phyloP scores from a whole-genome alignment of 140 eudicot species.

The Oenanthe javanica region DNA sequence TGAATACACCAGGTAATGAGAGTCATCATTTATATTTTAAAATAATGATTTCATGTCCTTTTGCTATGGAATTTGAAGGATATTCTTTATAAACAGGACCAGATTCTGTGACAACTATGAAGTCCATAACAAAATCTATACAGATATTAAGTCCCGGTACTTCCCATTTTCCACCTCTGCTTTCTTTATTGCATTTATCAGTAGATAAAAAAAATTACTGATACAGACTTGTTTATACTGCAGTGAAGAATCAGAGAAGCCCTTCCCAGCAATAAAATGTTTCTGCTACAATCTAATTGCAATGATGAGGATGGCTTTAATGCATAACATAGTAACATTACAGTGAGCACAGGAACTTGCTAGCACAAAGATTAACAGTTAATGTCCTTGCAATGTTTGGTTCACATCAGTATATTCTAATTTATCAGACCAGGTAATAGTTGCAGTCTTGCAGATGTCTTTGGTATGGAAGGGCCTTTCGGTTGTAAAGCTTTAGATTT shows the following conservation, averaged over 20 bases:
- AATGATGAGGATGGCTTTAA: constrained; percentile 6
- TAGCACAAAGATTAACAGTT: not conserved
- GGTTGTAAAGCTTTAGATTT: constrained; percentile 2
- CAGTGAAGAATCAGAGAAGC: constrained; percentile 46
- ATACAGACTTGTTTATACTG: constrained; percentile 14
- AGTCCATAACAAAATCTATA: constrained; percentile 59
- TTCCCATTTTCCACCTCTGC: not conserved
- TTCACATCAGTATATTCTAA: not conserved
- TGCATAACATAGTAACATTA: constrained; percentile 33
- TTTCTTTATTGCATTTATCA: not conserved
- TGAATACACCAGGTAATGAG: constrained; percentile 38
- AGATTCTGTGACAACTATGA: constrained; percentile 54
- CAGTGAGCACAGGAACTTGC: constrained; percentile 21
- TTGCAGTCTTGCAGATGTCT: not conserved
- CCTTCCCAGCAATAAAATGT: constrained; percentile 13
- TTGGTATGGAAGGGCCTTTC: not conserved
- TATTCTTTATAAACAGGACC: constrained; percentile 33
- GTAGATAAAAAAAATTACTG: not conserved
- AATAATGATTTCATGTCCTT: constrained; percentile 1
- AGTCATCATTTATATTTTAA: not conserved
- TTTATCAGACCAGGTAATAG: not conserved
- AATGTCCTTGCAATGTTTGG: constrained; percentile 3
- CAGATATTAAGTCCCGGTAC: constrained; percentile 80
- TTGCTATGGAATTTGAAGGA: constrained; percentile 7
- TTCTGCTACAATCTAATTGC: constrained; percentile 25